phyloP scores from a whole-genome alignment of 192 early-diverging fungal species.

The Backusella sp. region DNA sequence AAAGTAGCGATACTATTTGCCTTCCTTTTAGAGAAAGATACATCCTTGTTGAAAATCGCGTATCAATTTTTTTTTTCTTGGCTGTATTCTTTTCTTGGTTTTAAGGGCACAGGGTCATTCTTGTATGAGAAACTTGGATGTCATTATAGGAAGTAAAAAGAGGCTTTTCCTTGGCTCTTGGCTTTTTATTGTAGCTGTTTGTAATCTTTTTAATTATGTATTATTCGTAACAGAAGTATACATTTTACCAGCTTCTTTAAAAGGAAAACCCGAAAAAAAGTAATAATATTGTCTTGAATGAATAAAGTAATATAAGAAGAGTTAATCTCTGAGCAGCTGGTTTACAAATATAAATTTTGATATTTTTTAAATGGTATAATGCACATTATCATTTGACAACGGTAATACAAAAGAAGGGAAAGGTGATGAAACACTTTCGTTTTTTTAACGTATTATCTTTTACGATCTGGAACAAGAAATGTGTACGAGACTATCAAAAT shows the following conservation, averaged over 20 bases:
- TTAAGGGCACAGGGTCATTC: neutral
- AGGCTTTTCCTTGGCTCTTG: conserved; percentile 1
- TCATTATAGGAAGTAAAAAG: neutral
- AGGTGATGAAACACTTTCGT: neutral
- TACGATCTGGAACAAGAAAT: neutral
- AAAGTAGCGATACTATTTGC: neutral
- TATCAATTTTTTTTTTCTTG: neutral
- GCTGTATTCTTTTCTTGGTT: neutral
- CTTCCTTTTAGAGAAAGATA: neutral
- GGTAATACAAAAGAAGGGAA: neutral
- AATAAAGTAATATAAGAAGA: neutral
- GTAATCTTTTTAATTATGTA: neutral
- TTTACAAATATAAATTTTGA: neutral
- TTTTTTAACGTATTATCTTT: neutral
- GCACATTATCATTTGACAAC: neutral
- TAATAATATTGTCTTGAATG: neutral
- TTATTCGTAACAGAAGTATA: neutral
- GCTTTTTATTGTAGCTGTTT: neutral
- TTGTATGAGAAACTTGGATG: neutral
- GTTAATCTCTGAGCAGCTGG: neutral
- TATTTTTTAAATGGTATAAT: no score
- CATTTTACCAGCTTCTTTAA: neutral
- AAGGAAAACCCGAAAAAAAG: neutral
- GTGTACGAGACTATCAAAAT: neutral
- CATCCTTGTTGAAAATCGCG: neutral